Base-by-base conservation (phyloP, 805 yeast genomes). In the Blastobotrys peoriensis region DNA sequence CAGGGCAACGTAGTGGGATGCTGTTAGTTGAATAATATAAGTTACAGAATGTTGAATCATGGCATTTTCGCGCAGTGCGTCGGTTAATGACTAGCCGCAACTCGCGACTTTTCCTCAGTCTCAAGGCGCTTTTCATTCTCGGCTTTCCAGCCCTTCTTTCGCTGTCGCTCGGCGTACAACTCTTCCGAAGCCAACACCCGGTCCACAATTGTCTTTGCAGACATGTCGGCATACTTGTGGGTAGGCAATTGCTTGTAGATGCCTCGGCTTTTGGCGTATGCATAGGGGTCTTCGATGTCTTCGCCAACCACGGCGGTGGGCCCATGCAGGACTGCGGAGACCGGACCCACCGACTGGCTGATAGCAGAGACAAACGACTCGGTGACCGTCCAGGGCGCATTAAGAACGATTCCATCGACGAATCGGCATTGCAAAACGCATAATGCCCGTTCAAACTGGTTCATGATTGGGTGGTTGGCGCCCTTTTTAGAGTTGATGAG, bases 341-440 rank as follows among this genome's bases (percentile, higher is more conserved):
- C 56, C 17, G 68, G 70, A 8, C 72, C 69, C 3, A 51, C 52
- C 9, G 44, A 43, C 36, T 47, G 40, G n/a, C 60, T 58, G 38
- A 79, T 61, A 16, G 55, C 52, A 2, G 49, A 48, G 20, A 80
- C 53, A 47, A 71, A 80, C 3, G 56, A 51, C 6, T 38, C 40
- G 4, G 69, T 64, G 16, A 83, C 80, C 3, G 51, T 53, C 50
- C 69, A 71, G 15, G 91, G 89, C 1, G 86, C 86, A 2, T 80
- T 83, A 30, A 91, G 61, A 0, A 93, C 68, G 2, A 87, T 70
- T 1, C 84, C 87, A 59, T 87, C 95, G 23, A 88, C 87, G 54
- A 83, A 84, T 44, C 74, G 74, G 64, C 96, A 87, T 63, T 91
- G 96, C 55, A 93, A 67, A 4, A 88, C 89, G 62, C 96, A 87